These are phyloP conservation scores for Microbotryum violaceum DNA, from an alignment of 1,284 basidiomycete species.

Conservation along the genomic window DNA sequence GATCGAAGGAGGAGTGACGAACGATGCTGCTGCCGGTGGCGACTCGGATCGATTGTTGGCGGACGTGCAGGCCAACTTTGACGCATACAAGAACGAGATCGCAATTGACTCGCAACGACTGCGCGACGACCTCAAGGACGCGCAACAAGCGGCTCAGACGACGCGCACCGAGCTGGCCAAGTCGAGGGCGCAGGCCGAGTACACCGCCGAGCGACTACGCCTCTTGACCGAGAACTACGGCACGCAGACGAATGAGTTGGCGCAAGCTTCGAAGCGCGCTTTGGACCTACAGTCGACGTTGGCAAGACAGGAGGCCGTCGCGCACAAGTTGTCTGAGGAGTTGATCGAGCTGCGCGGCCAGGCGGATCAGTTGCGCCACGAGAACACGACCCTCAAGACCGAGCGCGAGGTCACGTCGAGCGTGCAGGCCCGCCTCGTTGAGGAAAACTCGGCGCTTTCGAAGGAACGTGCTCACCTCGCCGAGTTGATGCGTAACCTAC, in stretches of 20 bases:
- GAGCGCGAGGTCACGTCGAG: constrained; percentile 78
- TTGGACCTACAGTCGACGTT: constrained; percentile 38
- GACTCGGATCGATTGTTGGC: constrained; percentile 45
- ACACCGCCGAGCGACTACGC: constrained; percentile 48
- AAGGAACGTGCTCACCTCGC: constrained; percentile 75
- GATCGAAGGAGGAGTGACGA: constrained; percentile 41
- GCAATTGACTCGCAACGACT: constrained; percentile 57
- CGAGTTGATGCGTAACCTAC: constrained; percentile 77
- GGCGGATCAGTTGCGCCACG: constrained; percentile 68
- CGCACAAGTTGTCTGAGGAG: constrained; percentile 53
- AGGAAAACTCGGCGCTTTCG: constrained; percentile 72
- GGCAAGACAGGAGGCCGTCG: constrained; percentile 40
- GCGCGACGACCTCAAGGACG: constrained; percentile 57
- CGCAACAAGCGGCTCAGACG: constrained; percentile 61
- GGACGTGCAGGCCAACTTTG: constrained; percentile 65
- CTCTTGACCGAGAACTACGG: constrained; percentile 39
- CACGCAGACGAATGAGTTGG: constrained; percentile 40
- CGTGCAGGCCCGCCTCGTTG: constrained; percentile 65
- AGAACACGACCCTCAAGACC: constrained; percentile 72
- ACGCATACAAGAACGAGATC: constrained; percentile 70
- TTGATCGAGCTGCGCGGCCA: constrained; percentile 52
- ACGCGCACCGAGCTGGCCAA: constrained; percentile 65
- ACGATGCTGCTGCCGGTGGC: constrained; percentile 36
- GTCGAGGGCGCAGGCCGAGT: constrained; percentile 68
- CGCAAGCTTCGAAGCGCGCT: constrained; percentile 38